These are phyloP conservation scores for Herpomyces periplanetae DNA, from an alignment of 2,329 filamentous ascomycete species.

Conservation along the genomic window DNA sequence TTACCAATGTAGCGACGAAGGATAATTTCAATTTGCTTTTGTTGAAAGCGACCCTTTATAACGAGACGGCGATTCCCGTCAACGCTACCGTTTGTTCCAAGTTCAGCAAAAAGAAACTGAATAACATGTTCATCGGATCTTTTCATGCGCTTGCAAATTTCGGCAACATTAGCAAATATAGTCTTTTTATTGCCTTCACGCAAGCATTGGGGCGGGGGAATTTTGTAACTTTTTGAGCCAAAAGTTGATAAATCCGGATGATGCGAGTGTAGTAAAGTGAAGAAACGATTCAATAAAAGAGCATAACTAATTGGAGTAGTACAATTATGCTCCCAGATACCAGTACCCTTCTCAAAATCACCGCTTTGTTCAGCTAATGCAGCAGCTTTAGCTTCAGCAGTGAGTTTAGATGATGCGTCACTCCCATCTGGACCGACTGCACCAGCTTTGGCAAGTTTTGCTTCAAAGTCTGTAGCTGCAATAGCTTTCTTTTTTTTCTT, in stretches of 20 bases:
- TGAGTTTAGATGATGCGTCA: slow-evolving; percentile 15
- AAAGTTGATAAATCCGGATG: slow-evolving; percentile 77
- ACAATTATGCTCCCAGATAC: slow-evolving; percentile 55
- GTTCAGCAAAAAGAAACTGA: slow-evolving; percentile 78
- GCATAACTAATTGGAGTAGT: slow-evolving; percentile 41
- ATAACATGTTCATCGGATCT: slow-evolving; percentile 89
- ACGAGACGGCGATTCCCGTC: slow-evolving; percentile 71
- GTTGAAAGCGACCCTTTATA: slow-evolving; percentile 98
- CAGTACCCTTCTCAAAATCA: slow-evolving; percentile 52
- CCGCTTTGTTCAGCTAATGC: slow-evolving; percentile 18
- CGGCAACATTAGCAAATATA: slow-evolving; percentile 92
- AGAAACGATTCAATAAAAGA: slow-evolving; percentile 61
- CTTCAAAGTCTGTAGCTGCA: slow-evolving; percentile 22
- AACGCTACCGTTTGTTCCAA: slow-evolving; percentile 84
- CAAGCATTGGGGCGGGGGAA: slow-evolving; percentile 84
- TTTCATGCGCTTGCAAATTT: slow-evolving; percentile 99
- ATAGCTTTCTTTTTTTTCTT: slow-evolving; percentile 39
- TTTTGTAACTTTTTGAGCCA: slow-evolving; percentile 87
- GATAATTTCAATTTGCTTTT: slow-evolving; percentile 96
- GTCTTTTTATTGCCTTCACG: slow-evolving; percentile 99
- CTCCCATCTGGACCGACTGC: slow-evolving; percentile 14
- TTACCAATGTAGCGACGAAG: slow-evolving; percentile 70
- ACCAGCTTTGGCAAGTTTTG: slow-evolving; percentile 20
- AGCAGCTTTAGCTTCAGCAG: slow-evolving; percentile 11
- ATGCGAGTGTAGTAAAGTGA: slow-evolving; percentile 66